Percentiles rank a stretch among this genome's conserved stretches.
These are phyloP conservation scores for Paulownia fortunei DNA, from an alignment of 257 asterid species.

Conservation along the genomic window DNA sequence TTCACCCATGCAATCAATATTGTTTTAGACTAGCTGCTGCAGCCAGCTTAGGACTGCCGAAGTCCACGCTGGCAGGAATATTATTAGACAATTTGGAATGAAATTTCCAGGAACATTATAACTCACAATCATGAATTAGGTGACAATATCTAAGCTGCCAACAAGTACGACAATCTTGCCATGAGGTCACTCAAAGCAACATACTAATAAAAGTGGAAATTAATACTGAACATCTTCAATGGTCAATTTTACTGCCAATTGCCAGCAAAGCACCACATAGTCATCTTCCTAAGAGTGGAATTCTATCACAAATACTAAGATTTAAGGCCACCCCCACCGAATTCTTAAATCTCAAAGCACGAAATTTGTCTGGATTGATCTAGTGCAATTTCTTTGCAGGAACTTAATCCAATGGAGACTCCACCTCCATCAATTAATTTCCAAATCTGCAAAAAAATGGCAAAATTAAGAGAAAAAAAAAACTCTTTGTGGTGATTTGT, in stretches of 20 bases:
- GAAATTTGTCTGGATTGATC: background rate
- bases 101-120: background rate
- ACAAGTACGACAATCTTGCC: background rate
- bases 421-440: background rate
- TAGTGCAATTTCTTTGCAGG: background rate
- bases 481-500: background rate
- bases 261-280: background rate
- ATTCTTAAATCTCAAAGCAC: background rate
- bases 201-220: background rate
- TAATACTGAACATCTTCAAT: background rate
- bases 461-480: background rate
- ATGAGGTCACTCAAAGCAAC: background rate
- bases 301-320: background rate
- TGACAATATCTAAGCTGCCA: background rate
- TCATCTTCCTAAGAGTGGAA: conserved; percentile 8
- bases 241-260: background rate
- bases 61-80: background rate
- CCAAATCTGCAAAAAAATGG: background rate
- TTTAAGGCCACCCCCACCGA: background rate
- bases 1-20: background rate
- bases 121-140: background rate
- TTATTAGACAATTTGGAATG: background rate
- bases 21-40: background rate
- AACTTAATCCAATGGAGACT: background rate
- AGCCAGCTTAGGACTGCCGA: conserved; percentile 1